phyloP scores from a whole-genome alignment of 139 green algal species.

The Mesostigma viride region DNA sequence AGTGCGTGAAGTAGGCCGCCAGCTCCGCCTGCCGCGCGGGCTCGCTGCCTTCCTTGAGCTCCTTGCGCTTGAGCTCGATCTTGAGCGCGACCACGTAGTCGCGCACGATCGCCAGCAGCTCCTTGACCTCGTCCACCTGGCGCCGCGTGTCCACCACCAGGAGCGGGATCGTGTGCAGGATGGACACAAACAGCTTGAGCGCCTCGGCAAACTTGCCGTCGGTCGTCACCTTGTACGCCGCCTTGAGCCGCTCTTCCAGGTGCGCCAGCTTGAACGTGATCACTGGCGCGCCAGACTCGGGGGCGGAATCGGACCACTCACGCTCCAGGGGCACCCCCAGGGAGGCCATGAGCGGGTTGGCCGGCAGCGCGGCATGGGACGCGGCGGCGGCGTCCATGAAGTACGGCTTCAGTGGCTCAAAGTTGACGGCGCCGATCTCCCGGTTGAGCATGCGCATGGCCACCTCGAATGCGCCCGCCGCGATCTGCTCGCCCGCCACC shows the following conservation, averaged over 20 bases:
- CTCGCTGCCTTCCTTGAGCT: conserved; percentile 60
- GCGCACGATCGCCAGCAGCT: conserved; percentile 78
- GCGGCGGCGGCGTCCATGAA: conserved; percentile 74
- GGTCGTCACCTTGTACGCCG: conserved; percentile 83
- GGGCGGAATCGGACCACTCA: conserved; percentile 38
- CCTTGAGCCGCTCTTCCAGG: conserved; percentile 54
- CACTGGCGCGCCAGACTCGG: conserved; percentile 43
- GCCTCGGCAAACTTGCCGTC: conserved; percentile 97
- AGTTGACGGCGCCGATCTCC: conserved; percentile 80
- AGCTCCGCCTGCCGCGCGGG: conserved; percentile 71
- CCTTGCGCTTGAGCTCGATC: conserved; percentile 83
- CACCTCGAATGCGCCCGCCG: conserved; percentile 71
- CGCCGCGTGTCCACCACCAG: conserved; percentile 69
- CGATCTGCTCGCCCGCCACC: conserved; percentile 65
- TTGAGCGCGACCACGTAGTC: conserved; percentile 88
- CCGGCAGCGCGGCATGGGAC: conserved; percentile 51
- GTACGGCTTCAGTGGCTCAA: conserved; percentile 73
- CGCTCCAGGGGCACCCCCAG: conserved; percentile 60
- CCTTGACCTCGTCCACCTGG: conserved; percentile 89
- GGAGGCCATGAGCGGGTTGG: conserved; percentile 46
- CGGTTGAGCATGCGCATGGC: conserved; percentile 87
- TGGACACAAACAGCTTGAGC: conserved; percentile 61
- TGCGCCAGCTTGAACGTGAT: conserved; percentile 59
- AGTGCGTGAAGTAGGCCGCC: conserved; percentile 98
- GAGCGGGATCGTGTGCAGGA: conserved; percentile 80